Evolutionary conservation across 208 protist genomes (phyloP), one percentile per base, ranked within the genome.

Genomic region (Leishmania turanica): DNA sequence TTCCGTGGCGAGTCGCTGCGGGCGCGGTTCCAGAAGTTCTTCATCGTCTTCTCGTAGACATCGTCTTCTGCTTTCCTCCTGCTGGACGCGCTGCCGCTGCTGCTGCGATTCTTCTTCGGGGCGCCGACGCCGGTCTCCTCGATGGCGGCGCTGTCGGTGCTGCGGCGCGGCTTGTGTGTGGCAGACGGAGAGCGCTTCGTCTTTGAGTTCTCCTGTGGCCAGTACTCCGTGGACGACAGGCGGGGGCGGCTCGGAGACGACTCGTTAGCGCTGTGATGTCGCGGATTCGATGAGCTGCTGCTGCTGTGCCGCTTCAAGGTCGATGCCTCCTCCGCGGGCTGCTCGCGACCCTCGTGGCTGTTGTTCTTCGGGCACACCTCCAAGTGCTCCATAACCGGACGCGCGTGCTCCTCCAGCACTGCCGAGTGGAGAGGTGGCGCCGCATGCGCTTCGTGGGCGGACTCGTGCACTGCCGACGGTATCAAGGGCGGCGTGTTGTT

Each of bases 11-110:
- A 88, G 65, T 60, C 72, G 42, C 54, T 68, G 4, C 73, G 72
- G 9, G 71, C 81, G 37, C 84, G 80, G 68, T 78, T 80, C 84
- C 82, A 85, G 34, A 84, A 79, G 68, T 80, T 76, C 75, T 84
- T 85, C 60, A 70, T 54, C 77, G 79, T 85, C 53, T 81, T 70
- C 37, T 85, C 82, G 56, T 85, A 82, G 68, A 37, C 24, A 51
- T 53, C 34, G 24, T 82, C 82, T 2, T 42, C 27, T 49, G 78
- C 75, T 8, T 7, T 31, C 19, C 47, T 69, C 77, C 80, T 81
- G 24, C 24, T 66, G 27, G 40, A 19, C 19, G 37, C 11, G 60
- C 75, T 69, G 75, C 42, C 9, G 37, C 75, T 53, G 37, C 37
- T 27, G 56, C 56, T 31, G 24, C 71, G 24, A 42, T 53, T 54